A percentile compares a stretch with the other conserved stretches of the same genome.
phyloP scores from a whole-genome alignment of 2,329 filamentous ascomycete genomes.

The Monosporascus sp. region DNA sequence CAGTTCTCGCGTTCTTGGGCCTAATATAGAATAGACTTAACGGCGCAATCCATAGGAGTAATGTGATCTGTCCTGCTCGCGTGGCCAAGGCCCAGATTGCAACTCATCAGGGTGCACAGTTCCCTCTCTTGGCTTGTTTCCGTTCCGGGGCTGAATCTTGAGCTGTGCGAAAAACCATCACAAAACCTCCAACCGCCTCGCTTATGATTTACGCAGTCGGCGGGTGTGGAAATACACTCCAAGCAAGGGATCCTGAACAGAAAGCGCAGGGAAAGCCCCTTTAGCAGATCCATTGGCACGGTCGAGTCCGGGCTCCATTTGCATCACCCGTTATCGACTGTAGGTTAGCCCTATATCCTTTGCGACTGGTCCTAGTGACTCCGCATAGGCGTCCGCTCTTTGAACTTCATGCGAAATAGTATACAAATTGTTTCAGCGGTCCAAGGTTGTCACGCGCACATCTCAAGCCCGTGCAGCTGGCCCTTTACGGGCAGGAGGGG shows the following conservation, averaged over 20 bases:
- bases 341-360: constrained; percentile 42
- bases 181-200: constrained; percentile 34
- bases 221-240: constrained; percentile 36
- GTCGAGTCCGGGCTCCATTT: constrained; percentile 37
- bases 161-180: constrained; percentile 40
- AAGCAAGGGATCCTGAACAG: constrained; percentile 38
- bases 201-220: constrained; percentile 23
- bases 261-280: constrained; percentile 31
- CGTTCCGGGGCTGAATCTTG: constrained; percentile 34
- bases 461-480: constrained; percentile 43
- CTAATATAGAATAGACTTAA: no score
- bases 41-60: no score
- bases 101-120: constrained; percentile 18
- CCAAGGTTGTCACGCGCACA: constrained; percentile 29
- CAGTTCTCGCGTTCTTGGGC: no score
- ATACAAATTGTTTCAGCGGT: constrained; percentile 20
- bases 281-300: constrained; percentile 30
- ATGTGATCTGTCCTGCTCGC: no score
- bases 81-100: background rate
- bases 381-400: constrained; percentile 27
- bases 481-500: constrained; percentile 38
- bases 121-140: constrained; percentile 7
- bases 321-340: constrained; percentile 42
- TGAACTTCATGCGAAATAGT: constrained; percentile 28
- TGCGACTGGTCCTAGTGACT: constrained; percentile 27